Conservation (phyloP, 768 basidiomycete genomes). For the Leccinum truebloodii region DNA sequence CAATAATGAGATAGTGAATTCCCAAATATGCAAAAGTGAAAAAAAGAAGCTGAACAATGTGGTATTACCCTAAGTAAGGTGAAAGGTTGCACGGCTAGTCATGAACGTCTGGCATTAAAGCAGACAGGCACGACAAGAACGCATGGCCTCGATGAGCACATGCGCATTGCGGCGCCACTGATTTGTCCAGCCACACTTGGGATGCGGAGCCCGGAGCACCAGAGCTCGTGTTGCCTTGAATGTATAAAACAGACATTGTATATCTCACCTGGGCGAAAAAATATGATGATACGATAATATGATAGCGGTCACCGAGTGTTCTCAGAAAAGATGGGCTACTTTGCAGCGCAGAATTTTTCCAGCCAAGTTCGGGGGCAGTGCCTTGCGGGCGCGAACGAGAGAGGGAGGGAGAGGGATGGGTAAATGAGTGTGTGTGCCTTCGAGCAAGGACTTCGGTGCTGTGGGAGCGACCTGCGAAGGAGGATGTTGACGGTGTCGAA, state of each 20-base stretch:
- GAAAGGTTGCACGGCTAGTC: neutral
- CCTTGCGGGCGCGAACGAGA: neutral
- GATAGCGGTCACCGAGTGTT: too few relatives aligned
- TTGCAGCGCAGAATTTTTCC: neutral
- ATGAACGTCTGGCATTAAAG: neutral
- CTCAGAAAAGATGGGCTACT: conserved; percentile 1
- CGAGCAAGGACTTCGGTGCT: neutral
- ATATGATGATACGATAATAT: neutral
- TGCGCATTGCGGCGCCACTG: neutral
- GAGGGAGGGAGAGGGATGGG: neutral
- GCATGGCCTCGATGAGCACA: conserved; percentile 1
- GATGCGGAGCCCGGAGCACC: neutral
- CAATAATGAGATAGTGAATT: neutral
- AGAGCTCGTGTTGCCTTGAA: neutral
- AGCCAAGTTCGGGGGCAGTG: neutral
- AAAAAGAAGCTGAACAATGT: neutral
- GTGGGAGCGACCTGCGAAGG: neutral
- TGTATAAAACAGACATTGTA: neutral
- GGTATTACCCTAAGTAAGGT: conserved; percentile 7
- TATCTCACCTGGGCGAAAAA: conserved; percentile 14
- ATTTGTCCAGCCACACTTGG: too few relatives aligned
- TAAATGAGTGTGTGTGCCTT: conserved; percentile 11
- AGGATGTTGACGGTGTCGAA: neutral
- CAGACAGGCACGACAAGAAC: too few relatives aligned
- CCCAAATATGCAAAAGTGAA: conserved; percentile 1